phyloP scores from a whole-genome alignment of 2,329 filamentous ascomycete genomes.

The Helminthosporium solani region DNA sequence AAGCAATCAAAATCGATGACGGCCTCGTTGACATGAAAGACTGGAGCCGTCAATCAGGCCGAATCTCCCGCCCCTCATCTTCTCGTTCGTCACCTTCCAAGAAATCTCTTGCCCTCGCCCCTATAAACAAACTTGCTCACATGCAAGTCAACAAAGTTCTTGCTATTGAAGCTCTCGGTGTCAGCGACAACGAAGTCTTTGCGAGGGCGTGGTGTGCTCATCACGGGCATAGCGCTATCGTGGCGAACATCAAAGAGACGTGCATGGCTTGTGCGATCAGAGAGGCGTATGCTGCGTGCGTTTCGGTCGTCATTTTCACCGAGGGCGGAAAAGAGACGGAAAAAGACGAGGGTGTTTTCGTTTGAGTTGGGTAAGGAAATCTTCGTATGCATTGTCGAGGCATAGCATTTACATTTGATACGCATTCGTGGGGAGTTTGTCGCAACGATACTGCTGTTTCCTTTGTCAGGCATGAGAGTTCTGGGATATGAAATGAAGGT shows the following conservation, averaged over 20 bases:
- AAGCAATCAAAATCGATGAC: slow-evolving; percentile 61
- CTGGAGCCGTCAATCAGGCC: slow-evolving; percentile 55
- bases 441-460: background rate
- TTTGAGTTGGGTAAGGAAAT: slow-evolving; percentile 2
- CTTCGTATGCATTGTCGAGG: background rate
- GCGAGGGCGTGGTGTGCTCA: slow-evolving; percentile 76
- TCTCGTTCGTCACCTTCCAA: slow-evolving; percentile 36
- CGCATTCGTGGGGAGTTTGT: no score
- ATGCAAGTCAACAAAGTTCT: slow-evolving; percentile 62
- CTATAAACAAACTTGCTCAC: slow-evolving; percentile 25
- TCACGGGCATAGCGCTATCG: slow-evolving; percentile 69
- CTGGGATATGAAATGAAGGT: background rate
- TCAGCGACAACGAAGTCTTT: slow-evolving; percentile 73
- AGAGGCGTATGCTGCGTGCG: slow-evolving; percentile 71
- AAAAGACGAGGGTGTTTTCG: slow-evolving; percentile 41
- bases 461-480: background rate
- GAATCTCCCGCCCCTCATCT: slow-evolving; percentile 29
- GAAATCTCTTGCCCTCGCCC: slow-evolving; percentile 30
- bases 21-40: slow-evolving; percentile 63
- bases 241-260: slow-evolving; percentile 68
- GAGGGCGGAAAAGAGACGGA: slow-evolving; percentile 49
- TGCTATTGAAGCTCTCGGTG: slow-evolving; percentile 71
- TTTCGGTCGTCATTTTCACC: slow-evolving; percentile 69
- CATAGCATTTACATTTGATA: no score
- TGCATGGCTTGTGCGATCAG: slow-evolving; percentile 74